These are phyloP conservation scores for Groenewaldozyma sp. DNA, from an alignment of 1,139 yeast species.

Conservation along the genomic window DNA sequence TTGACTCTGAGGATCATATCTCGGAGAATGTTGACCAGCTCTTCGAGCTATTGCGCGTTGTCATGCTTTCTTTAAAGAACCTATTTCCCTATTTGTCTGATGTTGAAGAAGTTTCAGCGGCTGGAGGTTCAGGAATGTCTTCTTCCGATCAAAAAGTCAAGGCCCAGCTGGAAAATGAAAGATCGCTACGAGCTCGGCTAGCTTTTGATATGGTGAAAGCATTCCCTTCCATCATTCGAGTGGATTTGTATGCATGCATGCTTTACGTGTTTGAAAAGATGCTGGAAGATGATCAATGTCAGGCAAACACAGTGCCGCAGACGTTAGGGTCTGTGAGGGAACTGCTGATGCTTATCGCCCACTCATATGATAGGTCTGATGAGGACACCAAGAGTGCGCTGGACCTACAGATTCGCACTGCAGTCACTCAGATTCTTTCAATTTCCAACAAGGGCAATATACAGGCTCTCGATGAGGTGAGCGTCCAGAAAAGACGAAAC, in stretches of 20 bases:
- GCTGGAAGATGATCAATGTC: slow-evolving; percentile 36
- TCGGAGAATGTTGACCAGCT: slow-evolving; percentile 62
- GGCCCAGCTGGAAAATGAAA: neutral
- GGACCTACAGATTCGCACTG: slow-evolving; percentile 28
- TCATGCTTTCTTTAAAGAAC: slow-evolving; percentile 53
- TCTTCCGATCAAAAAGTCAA: neutral
- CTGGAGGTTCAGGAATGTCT: slow-evolving; percentile 21
- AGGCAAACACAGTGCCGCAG: slow-evolving; percentile 21
- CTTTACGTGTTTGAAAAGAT: slow-evolving; percentile 55
- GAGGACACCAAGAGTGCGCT: slow-evolving; percentile 26
- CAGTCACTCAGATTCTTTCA: slow-evolving; percentile 19
- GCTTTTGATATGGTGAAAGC: slow-evolving; percentile 47
- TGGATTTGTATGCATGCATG: slow-evolving; percentile 63
- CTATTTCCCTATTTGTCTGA: slow-evolving; percentile 53
- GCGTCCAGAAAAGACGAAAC: slow-evolving; percentile 37
- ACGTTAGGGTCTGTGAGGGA: slow-evolving; percentile 26
- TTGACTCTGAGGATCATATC: slow-evolving; percentile 29
- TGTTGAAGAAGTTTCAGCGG: slow-evolving; percentile 24
- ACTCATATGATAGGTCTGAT: slow-evolving; percentile 15
- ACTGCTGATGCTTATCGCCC: slow-evolving; percentile 25
- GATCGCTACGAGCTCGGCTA: neutral
- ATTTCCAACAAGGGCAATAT: slow-evolving; percentile 11
- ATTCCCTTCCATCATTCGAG: slow-evolving; percentile 58
- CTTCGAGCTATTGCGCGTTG: slow-evolving; percentile 71
- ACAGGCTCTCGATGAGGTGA: slow-evolving; percentile 29